Conservation (phyloP, 1,139 yeast genomes). For the Zygoascus hellenicus region DNA sequence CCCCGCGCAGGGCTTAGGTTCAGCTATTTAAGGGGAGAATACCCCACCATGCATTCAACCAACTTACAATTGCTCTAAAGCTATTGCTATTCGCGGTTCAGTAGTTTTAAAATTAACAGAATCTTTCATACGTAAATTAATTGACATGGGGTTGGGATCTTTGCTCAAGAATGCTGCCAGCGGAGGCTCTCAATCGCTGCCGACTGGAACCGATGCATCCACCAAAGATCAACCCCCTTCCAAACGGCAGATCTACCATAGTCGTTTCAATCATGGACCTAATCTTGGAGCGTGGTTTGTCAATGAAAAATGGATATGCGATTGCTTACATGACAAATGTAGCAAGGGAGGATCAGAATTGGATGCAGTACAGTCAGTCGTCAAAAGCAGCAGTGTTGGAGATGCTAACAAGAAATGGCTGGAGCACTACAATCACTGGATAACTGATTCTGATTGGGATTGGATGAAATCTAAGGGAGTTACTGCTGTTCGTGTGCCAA, state of each 20-base stretch:
- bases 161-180: slow-evolving; percentile 19
- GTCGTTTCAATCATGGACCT: slow-evolving; percentile 73
- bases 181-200: slow-evolving; percentile 31
- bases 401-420: slow-evolving; percentile 54
- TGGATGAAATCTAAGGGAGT: slow-evolving; percentile 65
- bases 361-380: slow-evolving; percentile 55
- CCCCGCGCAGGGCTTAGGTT: no score
- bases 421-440: slow-evolving; percentile 62
- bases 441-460: slow-evolving; percentile 68
- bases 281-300: slow-evolving; percentile 83
- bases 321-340: slow-evolving; percentile 39
- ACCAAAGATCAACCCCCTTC: slow-evolving; percentile 35
- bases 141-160: slow-evolving; percentile 10
- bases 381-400: slow-evolving; percentile 47
- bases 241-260: slow-evolving; percentile 52
- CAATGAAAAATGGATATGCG: slow-evolving; percentile 54
- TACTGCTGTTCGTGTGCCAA: slow-evolving; percentile 74
- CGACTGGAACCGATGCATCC: slow-evolving; percentile 4
- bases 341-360: slow-evolving; percentile 57
- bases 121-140: no score
- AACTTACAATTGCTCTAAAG: no score
- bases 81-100: no score
- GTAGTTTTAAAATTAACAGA: no score
- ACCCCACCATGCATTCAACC: no score
- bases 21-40: no score